Percentiles rank a stretch among this genome's conserved stretches.
phyloP scores from a whole-genome alignment of 1,284 basidiomycete species.

The Mycosarcoma mackinlayi region DNA sequence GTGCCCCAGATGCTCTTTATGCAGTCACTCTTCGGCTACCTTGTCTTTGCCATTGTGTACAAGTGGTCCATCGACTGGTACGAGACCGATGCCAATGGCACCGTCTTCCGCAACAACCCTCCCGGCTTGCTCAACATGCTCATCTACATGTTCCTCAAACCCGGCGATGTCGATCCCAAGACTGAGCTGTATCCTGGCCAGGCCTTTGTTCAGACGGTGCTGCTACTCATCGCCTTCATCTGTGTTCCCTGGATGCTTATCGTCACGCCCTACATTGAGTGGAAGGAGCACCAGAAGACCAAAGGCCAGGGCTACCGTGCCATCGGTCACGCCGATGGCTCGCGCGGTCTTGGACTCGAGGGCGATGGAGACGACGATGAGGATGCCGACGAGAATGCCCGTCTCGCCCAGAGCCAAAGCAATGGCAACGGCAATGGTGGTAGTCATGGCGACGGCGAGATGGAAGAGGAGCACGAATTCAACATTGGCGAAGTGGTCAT shows the following conservation, averaged over 20 bases:
- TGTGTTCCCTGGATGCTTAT: constrained; percentile 97
- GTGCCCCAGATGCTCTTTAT: constrained; percentile 97
- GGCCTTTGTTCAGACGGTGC: constrained; percentile 81
- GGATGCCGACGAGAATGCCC: constrained; percentile 70
- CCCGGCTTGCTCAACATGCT: constrained; percentile 79
- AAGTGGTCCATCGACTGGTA: constrained; percentile 97
- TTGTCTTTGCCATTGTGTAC: constrained; percentile 93
- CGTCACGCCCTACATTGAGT: constrained; percentile 91
- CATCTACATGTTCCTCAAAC: constrained; percentile 68
- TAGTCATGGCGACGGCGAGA: constrained; percentile 77
- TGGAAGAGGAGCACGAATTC: constrained; percentile 72
- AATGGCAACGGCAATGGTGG: constrained; percentile 80
- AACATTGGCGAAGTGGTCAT: constrained; percentile 95
- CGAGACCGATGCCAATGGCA: constrained; percentile 72
- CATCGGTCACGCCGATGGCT: constrained; percentile 68
- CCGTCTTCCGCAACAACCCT: constrained; percentile 72
- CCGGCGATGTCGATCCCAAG: constrained; percentile 73
- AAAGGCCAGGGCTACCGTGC: constrained; percentile 83
- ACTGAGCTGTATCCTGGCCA: constrained; percentile 88
- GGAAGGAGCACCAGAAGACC: constrained; percentile 88
- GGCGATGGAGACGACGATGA: constrained; percentile 55
- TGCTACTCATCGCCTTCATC: constrained; percentile 82
- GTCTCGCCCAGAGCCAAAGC: constrained; percentile 63
- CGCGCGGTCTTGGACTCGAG: constrained; percentile 48
- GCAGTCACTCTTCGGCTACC: constrained; percentile 96